Evolutionary conservation across 2,329 filamentous ascomycete genomes (phyloP), one percentile per base, ranked within the genome.

Genomic region (Sclerotinia borealis): DNA sequence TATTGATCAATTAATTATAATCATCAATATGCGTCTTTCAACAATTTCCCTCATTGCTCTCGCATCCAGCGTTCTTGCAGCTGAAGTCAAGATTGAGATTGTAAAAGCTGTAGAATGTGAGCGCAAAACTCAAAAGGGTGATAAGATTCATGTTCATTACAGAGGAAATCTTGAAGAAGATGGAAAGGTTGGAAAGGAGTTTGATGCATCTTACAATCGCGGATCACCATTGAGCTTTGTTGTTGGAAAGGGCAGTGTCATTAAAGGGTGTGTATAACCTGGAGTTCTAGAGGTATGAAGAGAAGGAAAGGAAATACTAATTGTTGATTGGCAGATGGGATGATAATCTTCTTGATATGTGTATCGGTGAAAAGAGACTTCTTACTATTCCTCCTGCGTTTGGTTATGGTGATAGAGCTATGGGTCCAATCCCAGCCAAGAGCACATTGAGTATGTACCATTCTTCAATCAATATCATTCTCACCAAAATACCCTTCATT

Each of bases 331-430:
- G 25, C 66, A 91, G 88, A 74, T 97, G 93, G 93, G 93, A 98
- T 72, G 78, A 96, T 75, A 93, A 93, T 56, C 83, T 98, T 45
- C 72, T 95, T 61, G 91, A 91, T 73, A 97, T 98, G 93, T 98
- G 95, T 78, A 89, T 96, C 71, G 93, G 95, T 67, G 93, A 98
- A 82, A 93, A 93, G 82, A 85, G 89, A 70, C 93, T 85, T 62
- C 79, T 99, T 76, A 97, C 89, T 25, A 95, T 99, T 63, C 92
- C 92, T n/a, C 91, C 93, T 25, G 85, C 88, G 73, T 80, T 89
- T 73, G 95, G 86, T 54, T 99, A 98, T 77, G 95, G 95, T 58
- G 79, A 88, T 67, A 82, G 86, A 61, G 81, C 77, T 43, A 84
- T 91, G 75, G 92, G 92, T 1, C 92, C 92, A 27, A 98, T 98